Base-by-base conservation (phyloP, 306 rosid genomes). In the Cucurbita ficifolia region DNA sequence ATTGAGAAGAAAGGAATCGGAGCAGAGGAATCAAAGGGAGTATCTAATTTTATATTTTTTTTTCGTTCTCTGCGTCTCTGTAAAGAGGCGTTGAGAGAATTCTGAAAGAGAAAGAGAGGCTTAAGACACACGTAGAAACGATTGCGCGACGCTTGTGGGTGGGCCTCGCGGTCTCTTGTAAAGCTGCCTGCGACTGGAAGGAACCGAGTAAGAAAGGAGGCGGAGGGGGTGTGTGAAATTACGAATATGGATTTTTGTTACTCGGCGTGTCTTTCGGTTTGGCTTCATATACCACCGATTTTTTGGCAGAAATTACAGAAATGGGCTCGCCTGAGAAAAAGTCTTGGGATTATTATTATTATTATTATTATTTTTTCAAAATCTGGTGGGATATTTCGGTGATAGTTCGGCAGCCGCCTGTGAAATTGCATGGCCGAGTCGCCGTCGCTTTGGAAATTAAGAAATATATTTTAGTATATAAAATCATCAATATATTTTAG, bases 1-100 rank as follows among this genome's bases (percentile, higher is more conserved):
- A 68, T 68, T 43, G 55, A 10, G 73, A 68, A 68, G 73, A 22
- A 68, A 68, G 55, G 73, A 68, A 68, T 68, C 39, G 18, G 42
- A 21, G 1, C 52, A 68, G 56, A 68, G 18, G 73, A 24, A 22
- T 12, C 72, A 18, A 9, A 67, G 38, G 52, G 2, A 13, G 45
- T 60, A 16, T 59, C 14, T 49, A 49, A 49, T 49, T 1, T 0
- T 59, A 33, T 35, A 5, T 57, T 4, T 39, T 40, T 63, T 9
- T 62, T 5, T 22, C 12, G 2, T 33, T 38, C 10, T 16, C 6
- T 19, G 35, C 49, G 45, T 11, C 19, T 65, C 54, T 42, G 1
- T 10, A 19, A 29, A 29, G 33, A 29, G 33, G 33, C 33, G 33
- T 29, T 29, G 54, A 67, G 1, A 19, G 10, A 43, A 4, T 43